Evolutionary conservation across 192 early-diverging fungal species (phyloP), one percentile per base, ranked within the genome.

Genomic region (Dimargaris xerosporica): DNA sequence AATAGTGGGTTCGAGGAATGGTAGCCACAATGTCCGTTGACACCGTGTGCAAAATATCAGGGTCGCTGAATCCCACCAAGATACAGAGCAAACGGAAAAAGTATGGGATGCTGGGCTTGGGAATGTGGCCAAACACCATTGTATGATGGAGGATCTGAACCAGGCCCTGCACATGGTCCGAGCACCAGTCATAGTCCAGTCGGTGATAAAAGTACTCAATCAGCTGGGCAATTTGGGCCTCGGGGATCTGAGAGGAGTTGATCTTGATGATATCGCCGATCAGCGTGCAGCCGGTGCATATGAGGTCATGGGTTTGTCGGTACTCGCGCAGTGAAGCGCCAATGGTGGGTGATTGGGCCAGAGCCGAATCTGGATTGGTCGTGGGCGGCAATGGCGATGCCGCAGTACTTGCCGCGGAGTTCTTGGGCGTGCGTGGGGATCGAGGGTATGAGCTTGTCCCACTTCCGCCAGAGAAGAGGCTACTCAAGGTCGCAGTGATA

Each of bases 61-160:
- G 58, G 26, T 60, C n/a, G 39, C 28, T n/a, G 6, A 60, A 21
- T n/a, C 42, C 42, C 5, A 60, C 42, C 31, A 60, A 41, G 39
- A 43, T 19, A n/a, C 58, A 44, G 41, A 60, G 58, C 10, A 60
- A 41, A 2, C 58, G 58, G 39, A 60, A 60, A 44, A 60, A 60
- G 3, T 30, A 42, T 6, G 58, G 39, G 15, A 43, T 19, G 17
- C 41, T 43, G 4, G 58, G 9, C 43, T 60, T 60, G 30, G 58
- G 58, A 4, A 60, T 39, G 34, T 60, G 58, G 28, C 58, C 58
- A 19, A 25, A 44, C 39, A 60, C 10, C 43, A 60, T 43, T n/a
- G 42, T 60, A 23, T 17, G 12, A 5, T 34, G 41, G 12, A 60
- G 16, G 19, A 60, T 60, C 41, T 43, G 43, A 5, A 60, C 42